Evolutionary conservation across 768 basidiomycete genomes (phyloP).

Genomic region (Suillus alpinus): DNA sequence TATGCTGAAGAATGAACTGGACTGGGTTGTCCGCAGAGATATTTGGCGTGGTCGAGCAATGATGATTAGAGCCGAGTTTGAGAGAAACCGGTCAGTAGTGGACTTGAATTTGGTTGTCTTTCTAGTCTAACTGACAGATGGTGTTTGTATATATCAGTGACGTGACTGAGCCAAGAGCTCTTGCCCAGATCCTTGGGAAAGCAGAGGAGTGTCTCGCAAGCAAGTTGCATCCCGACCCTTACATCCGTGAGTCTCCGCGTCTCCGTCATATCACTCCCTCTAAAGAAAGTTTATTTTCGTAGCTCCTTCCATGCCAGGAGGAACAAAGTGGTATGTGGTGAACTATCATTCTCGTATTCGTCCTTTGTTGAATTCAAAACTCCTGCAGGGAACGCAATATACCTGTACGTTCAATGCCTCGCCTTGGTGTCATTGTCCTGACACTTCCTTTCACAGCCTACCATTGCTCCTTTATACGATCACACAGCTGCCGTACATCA

Average conservation of each 20-base stretch:
- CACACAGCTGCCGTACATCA: slow-evolving; percentile 42
- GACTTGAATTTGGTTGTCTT: slow-evolving; percentile 18
- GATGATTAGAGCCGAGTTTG: slow-evolving; percentile 89
- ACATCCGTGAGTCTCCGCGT: slow-evolving; percentile 68
- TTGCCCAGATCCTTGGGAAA: slow-evolving; percentile 73
- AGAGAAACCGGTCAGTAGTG: slow-evolving; percentile 72
- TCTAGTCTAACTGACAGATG: background rate
- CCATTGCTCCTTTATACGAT: slow-evolving; percentile 62
- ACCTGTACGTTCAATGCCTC: slow-evolving; percentile 51
- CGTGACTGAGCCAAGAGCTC: slow-evolving; percentile 79
- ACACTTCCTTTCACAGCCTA: slow-evolving; percentile 42
- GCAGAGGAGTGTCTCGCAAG: slow-evolving; percentile 73
- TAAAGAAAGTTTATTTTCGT: slow-evolving; percentile 6
- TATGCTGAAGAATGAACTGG: slow-evolving; percentile 78
- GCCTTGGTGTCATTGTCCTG: slow-evolving; percentile 1
- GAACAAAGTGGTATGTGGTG: slow-evolving; percentile 87
- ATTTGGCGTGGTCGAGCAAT: slow-evolving; percentile 84
- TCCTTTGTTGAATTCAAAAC: slow-evolving; percentile 1
- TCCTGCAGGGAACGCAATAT: slow-evolving; percentile 72
- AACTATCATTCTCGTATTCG: background rate
- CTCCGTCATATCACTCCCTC: background rate
- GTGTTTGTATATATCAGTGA: slow-evolving; percentile 44
- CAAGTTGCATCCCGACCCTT: slow-evolving; percentile 86
- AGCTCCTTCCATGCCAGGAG: slow-evolving; percentile 85
- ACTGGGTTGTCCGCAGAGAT: slow-evolving; percentile 88